Percentiles rank a stretch among this genome's conserved stretches.
Conservation (phyloP, 495 filamentous ascomycete genomes). For the Gamarada debralockiae region DNA sequence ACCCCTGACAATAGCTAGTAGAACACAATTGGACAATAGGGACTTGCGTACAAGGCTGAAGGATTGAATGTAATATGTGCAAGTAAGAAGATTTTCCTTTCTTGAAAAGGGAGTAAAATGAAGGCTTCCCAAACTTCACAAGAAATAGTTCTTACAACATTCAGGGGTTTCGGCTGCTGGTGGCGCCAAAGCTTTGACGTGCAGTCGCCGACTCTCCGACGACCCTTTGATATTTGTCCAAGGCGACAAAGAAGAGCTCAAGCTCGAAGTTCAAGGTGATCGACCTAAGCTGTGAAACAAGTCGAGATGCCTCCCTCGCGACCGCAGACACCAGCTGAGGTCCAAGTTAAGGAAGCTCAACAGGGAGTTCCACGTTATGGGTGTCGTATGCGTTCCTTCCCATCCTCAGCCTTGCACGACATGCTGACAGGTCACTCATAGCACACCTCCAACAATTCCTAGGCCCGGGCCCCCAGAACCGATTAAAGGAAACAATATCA, state of each 20-base stretch:
- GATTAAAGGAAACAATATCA: slow-evolving; percentile 45
- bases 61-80: no score
- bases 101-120: no score
- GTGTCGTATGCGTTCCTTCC: slow-evolving; percentile 39
- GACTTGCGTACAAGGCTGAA: no score
- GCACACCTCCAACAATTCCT: slow-evolving; percentile 52
- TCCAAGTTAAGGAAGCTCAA: slow-evolving; percentile 45
- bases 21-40: no score
- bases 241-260: background rate
- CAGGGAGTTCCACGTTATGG: slow-evolving; percentile 50
- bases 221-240: background rate
- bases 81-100: no score
- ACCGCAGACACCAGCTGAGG: slow-evolving; percentile 42
- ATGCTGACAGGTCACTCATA: slow-evolving; percentile 26
- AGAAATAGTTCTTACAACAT: no score
- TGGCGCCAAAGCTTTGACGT: no score
- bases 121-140: no score
- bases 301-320: slow-evolving; percentile 19
- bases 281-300: background rate
- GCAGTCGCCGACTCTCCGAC: background rate
- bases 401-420: slow-evolving; percentile 8
- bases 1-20: no score
- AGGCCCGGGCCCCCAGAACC: slow-evolving; percentile 38
- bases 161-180: no score
- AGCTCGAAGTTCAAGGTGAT: background rate